Evolutionary conservation across 129 eudicot genomes (phyloP).

Genomic region (Saposhnikovia divaricata): DNA sequence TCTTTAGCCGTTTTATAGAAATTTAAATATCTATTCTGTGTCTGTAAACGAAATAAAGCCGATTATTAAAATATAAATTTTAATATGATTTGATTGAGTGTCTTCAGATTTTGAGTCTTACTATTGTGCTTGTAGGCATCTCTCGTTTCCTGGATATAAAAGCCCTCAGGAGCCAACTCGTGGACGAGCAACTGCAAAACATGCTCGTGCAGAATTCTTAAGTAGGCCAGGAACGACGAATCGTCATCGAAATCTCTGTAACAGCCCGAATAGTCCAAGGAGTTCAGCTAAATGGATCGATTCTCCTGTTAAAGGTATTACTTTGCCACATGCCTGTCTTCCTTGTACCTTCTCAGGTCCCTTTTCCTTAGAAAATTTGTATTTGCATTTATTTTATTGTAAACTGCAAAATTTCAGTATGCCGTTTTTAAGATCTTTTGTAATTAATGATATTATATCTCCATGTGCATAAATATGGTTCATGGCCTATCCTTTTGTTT

Average conservation of each 20-base stretch:
- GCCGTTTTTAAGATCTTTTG: not conserved
- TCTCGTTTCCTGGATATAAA: slow-evolving; percentile 17
- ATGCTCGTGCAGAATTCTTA: slow-evolving; percentile 51
- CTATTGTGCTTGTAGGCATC: slow-evolving; percentile 26
- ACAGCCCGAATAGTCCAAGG: slow-evolving; percentile 31
- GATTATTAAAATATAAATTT: too few species aligned
- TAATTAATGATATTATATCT: not conserved
- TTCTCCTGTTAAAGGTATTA: slow-evolving; percentile 49
- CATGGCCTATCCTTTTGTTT: not conserved
- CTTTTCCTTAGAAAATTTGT: not conserved
- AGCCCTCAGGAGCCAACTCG: slow-evolving; percentile 26
- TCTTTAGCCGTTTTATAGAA: not conserved
- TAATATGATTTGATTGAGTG: not conserved
- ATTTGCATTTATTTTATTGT: not conserved
- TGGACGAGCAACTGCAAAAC: slow-evolving; percentile 24
- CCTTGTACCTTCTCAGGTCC: not conserved
- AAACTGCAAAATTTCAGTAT: not conserved
- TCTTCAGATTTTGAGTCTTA: not conserved
- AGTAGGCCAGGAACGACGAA: slow-evolving; percentile 39
- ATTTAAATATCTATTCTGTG: not conserved
- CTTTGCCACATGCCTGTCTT: not conserved
- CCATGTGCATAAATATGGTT: not conserved
- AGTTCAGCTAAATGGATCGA: slow-evolving; percentile 33
- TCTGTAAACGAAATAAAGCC: not conserved
- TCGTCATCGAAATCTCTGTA: slow-evolving; percentile 31